These are phyloP conservation scores for Malus asiatica DNA, from an alignment of 306 rosid species.

Conservation along the genomic window DNA sequence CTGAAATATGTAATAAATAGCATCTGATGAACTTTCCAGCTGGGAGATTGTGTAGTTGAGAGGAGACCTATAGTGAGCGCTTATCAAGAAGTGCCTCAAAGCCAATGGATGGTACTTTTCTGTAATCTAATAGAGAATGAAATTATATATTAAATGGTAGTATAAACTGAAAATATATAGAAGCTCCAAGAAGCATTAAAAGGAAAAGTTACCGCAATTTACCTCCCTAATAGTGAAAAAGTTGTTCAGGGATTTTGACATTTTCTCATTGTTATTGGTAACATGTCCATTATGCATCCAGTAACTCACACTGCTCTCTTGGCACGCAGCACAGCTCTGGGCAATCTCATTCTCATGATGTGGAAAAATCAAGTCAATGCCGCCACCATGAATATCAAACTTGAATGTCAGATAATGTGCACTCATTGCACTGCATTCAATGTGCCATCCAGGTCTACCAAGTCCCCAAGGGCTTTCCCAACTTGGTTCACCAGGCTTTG, in stretches of 20 bases:
- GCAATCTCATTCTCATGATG: slow-evolving; percentile 98
- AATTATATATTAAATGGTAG: slow-evolving; percentile 3
- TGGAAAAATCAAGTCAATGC: slow-evolving; percentile 92
- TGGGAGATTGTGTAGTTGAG: slow-evolving; percentile 65
- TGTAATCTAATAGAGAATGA: slow-evolving; percentile 50
- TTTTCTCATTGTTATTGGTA: slow-evolving; percentile 80
- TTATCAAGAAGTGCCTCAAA: slow-evolving; percentile 77
- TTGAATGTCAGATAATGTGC: slow-evolving; percentile 65
- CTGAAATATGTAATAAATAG: slow-evolving; percentile 78
- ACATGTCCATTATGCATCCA: slow-evolving; percentile 99
- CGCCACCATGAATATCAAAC: slow-evolving; percentile 98
- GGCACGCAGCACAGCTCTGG: slow-evolving; percentile 84
- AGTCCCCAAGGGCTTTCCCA: slow-evolving; percentile 99
- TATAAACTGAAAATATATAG: slow-evolving; percentile 10
- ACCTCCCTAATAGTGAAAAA: slow-evolving; percentile 98
- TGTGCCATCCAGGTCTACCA: slow-evolving; percentile 99
- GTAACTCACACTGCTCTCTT: slow-evolving; percentile 58
- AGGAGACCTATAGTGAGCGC: slow-evolving; percentile 83
- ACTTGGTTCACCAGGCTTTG: slow-evolving; percentile 90
- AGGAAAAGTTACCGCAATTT: background rate
- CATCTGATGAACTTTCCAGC: slow-evolving; percentile 81
- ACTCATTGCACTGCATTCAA: slow-evolving; percentile 99
- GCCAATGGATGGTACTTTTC: slow-evolving; percentile 76
- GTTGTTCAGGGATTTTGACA: slow-evolving; percentile 93
- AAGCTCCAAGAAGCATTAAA: slow-evolving; percentile 1